Evolutionary conservation across 2,329 filamentous ascomycete genomes (phyloP), one percentile per base, ranked within the genome.

Genomic region (Colletotrichum liriopes): DNA sequence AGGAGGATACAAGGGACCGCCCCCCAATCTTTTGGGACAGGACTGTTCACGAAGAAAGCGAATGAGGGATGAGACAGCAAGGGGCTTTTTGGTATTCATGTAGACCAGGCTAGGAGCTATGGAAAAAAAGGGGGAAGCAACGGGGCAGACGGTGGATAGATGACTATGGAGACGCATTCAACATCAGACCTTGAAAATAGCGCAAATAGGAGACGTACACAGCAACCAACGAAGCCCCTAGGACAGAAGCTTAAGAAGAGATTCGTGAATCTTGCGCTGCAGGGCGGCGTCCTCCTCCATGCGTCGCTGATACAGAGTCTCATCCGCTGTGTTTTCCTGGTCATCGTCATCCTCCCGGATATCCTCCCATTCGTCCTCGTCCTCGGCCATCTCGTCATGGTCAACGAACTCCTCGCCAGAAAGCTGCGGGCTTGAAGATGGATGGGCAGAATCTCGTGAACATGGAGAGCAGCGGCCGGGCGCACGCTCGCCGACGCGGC

Each of bases 351-450:
- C 26, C 29, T 45, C 56, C 41, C 18, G 18, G 18, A 37, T 26
- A 35, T n/a, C 51, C 51, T 55, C 39, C 62, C 62, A 56, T 20
- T 45, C 37, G 39, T 37, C 39, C 3, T 65, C 62, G 11, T 65
- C 26, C 7, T 47, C 39, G 9, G 9, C 37, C 51, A 47, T 65
- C 23, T 37, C 26, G 20, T 56, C 39, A 14, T 8, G 18, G 23
- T 29, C 39, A 8, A 16, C 26, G 3, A 16, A 16, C n/a, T 54
- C 26, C 1, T 56, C 39, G 11, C 6, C 37, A 51, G 16, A 26
- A 12, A 64, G 20, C 47, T 26, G n/a, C 11, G n/a, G 49, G 39
- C 35, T 23, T 3, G 37, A 14, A n/a, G 7, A 41, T 8, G 26
- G 49, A 20, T 9, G 18, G 12, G 8, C 32, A 39, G 23, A 23